phyloP scores from a whole-genome alignment of 2,329 filamentous ascomycete genomes.

The Colletotrichum brevisporum region DNA sequence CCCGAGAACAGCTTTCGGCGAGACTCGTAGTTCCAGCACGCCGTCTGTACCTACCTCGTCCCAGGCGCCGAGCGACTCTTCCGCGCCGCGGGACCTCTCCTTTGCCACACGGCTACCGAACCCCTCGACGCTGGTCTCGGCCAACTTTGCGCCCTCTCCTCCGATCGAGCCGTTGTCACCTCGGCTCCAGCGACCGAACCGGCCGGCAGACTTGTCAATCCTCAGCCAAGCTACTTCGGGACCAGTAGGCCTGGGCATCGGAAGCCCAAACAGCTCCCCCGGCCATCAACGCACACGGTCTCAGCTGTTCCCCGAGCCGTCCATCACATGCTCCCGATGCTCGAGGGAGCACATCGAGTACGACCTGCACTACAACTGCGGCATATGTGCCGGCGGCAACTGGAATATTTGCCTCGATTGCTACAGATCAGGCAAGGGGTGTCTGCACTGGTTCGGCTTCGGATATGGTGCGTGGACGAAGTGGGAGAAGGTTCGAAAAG shows the following conservation, averaged over 20 bases:
- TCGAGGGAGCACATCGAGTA: constrained; percentile 82
- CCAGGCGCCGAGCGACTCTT: constrained; percentile 40
- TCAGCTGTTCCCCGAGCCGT: constrained; percentile 77
- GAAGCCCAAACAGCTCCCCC: constrained; percentile 51
- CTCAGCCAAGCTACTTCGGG: constrained; percentile 49
- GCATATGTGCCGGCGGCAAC: constrained; percentile 75
- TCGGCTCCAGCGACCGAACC: constrained; percentile 46
- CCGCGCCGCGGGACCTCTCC: constrained; percentile 49
- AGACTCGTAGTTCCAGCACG: constrained; percentile 59
- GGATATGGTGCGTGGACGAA: constrained; percentile 78
- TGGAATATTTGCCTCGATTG: constrained; percentile 88
- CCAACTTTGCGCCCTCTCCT: constrained; percentile 41
- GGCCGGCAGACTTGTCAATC: constrained; percentile 58
- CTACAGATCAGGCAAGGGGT: constrained; percentile 83
- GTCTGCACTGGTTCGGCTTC: constrained; percentile 91
- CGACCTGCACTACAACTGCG: constrained; percentile 87
- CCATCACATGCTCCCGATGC: constrained; percentile 81
- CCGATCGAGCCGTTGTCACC: constrained; percentile 35
- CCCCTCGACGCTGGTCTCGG: constrained; percentile 30
- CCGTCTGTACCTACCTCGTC: constrained; percentile 48
- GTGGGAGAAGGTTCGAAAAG: constrained; percentile 70
- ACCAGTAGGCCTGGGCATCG: constrained; percentile 48
- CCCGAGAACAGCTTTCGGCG: constrained; percentile 57
- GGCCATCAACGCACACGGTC: constrained; percentile 59
- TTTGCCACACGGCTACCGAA: constrained; percentile 54